Conservation (phyloP, 2,329 filamentous ascomycete genomes). For the Macrophomina tecta region DNA sequence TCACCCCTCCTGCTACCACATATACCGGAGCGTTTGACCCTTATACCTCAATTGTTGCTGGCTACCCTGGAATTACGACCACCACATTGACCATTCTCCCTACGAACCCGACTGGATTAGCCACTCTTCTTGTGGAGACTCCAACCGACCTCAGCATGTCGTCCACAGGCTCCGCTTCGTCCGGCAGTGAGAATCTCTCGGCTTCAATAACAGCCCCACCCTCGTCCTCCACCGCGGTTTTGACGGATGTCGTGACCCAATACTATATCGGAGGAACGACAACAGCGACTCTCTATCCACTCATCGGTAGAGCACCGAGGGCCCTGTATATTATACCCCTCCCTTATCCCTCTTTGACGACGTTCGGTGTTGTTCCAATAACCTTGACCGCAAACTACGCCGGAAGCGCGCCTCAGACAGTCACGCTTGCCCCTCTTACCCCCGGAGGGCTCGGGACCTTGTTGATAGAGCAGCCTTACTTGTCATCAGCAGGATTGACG, state of each 20-base stretch:
- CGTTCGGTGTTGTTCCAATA: not conserved
- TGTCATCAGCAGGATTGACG: not conserved
- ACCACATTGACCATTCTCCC: conserved; percentile 5
- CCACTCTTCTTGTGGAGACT: not conserved
- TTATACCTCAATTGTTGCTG: not conserved
- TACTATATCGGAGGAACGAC: not conserved
- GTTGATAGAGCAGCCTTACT: not conserved
- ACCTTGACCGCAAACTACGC: conserved; percentile 3
- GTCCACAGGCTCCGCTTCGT: not conserved
- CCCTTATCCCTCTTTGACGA: not conserved
- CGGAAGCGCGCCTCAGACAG: not conserved
- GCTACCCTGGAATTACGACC: not conserved
- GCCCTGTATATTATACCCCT: not conserved
- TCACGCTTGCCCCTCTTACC: not conserved
- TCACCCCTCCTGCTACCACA: not conserved
- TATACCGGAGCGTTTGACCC: not conserved
- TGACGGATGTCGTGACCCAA: not conserved
- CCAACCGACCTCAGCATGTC: not conserved
- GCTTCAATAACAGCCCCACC: not conserved
- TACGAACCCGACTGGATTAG: not conserved
- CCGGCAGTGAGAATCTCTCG: not conserved
- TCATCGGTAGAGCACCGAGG: not conserved
- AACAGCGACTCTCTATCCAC: not conserved
- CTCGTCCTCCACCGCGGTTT: not conserved
- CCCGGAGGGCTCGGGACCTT: not conserved